Evolutionary conservation across 192 early-diverging fungal genomes (phyloP), one percentile per base, ranked within the genome.

Genomic region (Coemansia sp.): DNA sequence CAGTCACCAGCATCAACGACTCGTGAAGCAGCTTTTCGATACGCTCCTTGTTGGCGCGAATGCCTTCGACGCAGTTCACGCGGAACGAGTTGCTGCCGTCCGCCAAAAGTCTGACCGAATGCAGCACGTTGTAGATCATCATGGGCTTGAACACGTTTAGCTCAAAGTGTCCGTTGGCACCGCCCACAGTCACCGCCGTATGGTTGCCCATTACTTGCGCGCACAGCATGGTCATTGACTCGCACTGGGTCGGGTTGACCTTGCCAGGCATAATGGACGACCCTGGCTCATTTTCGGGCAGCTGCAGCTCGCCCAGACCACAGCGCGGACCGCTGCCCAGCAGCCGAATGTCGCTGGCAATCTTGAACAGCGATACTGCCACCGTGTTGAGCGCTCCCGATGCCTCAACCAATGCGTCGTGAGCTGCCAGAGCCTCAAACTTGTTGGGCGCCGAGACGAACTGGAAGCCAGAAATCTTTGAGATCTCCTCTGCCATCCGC

Each of bases 91-190:
- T 63, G 63, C 85, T 81, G 39, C 90, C 93, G 71, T 96, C 92
- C 3, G 87, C 77, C 37, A 96, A 58, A 51, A 99, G 81, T 51
- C 90, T 88, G 50, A 94, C 82, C 36, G 94, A 97, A 54, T 97
- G 95, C 41, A 96, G 84, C 43, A 98, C 83, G 77, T 98, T 99
- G 80, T 90, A 89, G 79, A 99, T 97, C 85, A 99, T 82, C 54
- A 99, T 93, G 52, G 97, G 97, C 84, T 99, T 99, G 86, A 95
- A 99, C 39, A 99, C 97, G 72, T 99, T 99, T 51, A 98, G 83
- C 88, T 99, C 93, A 83, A 96, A 97, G 81, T 97, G 95, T 28
- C 97, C 95, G 72, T 97, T 93, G 39, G 93, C 87, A 6, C 94
- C 95, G 54, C 90, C 90, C 65, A 97, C 69, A 18, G 92, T 84